These are phyloP conservation scores for Mortierella antarctica DNA, from an alignment of 192 early-diverging fungal species.

Conservation along the genomic window DNA sequence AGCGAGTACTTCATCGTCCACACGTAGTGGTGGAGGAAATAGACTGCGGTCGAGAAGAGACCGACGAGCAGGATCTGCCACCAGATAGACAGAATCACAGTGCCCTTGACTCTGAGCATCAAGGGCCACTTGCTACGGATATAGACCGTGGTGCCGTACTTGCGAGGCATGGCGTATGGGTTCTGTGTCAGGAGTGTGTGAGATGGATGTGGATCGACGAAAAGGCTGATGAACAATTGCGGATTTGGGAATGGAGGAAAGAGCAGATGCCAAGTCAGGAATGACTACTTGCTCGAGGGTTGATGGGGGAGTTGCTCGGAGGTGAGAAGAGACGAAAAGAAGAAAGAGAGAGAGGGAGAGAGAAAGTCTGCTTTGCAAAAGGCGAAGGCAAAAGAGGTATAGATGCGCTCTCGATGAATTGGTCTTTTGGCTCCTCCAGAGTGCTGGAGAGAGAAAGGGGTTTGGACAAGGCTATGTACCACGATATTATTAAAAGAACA, in stretches of 20 bases:
- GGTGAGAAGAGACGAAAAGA: not conserved
- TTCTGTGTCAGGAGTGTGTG: not conserved
- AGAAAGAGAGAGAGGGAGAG: not conserved
- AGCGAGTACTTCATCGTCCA: constrained; percentile 47
- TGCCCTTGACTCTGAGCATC: constrained; percentile 51
- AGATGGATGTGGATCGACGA: not conserved
- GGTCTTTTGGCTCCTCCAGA: too few species aligned
- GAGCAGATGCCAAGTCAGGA: not conserved
- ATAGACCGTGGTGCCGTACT: constrained; percentile 35
- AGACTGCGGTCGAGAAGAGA: constrained; percentile 25
- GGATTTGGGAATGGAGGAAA: too few species aligned
- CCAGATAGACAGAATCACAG: constrained; percentile 43
- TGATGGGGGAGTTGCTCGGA: too few species aligned
- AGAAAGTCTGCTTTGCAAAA: too few species aligned
- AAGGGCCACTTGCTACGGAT: constrained; percentile 38
- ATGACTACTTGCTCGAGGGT: not conserved
- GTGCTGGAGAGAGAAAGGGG: too few species aligned
- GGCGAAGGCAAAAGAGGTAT: too few species aligned
- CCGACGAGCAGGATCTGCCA: constrained; percentile 31
- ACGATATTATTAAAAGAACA: too few species aligned
- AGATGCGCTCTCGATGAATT: too few species aligned
- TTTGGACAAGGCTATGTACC: too few species aligned
- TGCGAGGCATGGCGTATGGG: constrained; percentile 14
- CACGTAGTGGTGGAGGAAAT: constrained; percentile 20
- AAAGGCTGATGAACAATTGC: not conserved